Base-by-base conservation (phyloP, 805 yeast genomes). In the Candida oleophila region DNA sequence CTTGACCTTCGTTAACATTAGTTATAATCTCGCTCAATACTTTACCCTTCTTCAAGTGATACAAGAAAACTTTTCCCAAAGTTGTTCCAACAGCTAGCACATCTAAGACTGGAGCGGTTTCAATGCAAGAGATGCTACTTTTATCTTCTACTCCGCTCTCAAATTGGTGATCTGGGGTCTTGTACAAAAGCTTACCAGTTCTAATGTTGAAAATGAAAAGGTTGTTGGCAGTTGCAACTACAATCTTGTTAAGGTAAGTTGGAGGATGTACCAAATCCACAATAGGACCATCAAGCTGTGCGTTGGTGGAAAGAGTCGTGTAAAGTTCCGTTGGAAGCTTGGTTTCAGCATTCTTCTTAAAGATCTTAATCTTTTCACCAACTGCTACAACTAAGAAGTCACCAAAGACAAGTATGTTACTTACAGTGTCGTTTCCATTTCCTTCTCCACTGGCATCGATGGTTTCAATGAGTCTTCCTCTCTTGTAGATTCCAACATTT, bases 171-270 rank as follows among this genome's bases (percentile, higher is more conserved):
- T 56, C 67, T 9, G 66, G 61, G 2, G 84, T 73, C 30, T 80
- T 77, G 69, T 64, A 87, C 20, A 94, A 55, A 21, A 83, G 57
- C 62, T 85, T 89, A 1, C 89, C 90, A 0, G 96, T 81, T 56
- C 89, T 80, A 46, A 91, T 71, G 59, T 94, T 95, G 66, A 77
- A 78, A 22, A 95, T 68, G 43, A 80, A 64, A 12, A 91, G 48
- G 40, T 78, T 75, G 2, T 78, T 64, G 3, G 83, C 73, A 1
- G 97, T 88, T n/a, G 91, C 88, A 25, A 92, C 82, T 1, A 87
- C 84, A 22, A 95, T 70, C 61, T 94, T 94, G 72, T 94, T 94
- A 59, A 95, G 66, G 61, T 92, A 91, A 0, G 99, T 92, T 25
- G 97, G 91, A 42, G 92, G 85, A 64, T 94, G 99, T 9, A 81